phyloP scores from a whole-genome alignment of 2,329 filamentous ascomycete species.

The Pseudopyrenochaeta lycopersici region DNA sequence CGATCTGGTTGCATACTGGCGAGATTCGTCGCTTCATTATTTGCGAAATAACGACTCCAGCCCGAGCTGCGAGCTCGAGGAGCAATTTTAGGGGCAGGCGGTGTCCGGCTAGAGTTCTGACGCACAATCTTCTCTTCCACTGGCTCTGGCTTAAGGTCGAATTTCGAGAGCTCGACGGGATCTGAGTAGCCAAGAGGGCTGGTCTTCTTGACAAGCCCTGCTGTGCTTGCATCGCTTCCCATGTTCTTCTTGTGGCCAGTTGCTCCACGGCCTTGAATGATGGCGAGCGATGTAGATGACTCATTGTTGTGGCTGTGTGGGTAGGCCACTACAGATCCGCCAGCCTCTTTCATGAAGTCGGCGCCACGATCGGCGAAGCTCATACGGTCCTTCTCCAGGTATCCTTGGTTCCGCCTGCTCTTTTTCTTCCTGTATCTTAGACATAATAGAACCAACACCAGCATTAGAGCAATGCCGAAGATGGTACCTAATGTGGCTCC shows the following conservation, averaged over 20 bases:
- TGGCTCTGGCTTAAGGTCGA: constrained; percentile 51
- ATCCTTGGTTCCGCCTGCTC: constrained; percentile 63
- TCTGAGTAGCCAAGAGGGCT: constrained; percentile 50
- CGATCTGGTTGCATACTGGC: constrained; percentile 68
- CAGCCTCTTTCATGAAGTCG: constrained; percentile 62
- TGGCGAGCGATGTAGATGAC: constrained; percentile 56
- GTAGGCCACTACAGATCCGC: constrained; percentile 50
- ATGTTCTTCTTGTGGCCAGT: constrained; percentile 59
- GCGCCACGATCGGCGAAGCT: constrained; percentile 62
- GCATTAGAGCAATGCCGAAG: constrained; percentile 73
- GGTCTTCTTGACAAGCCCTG: constrained; percentile 67
- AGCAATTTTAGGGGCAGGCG: constrained; percentile 24
- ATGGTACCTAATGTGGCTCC: constrained; percentile 86
- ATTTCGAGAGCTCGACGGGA: constrained; percentile 56
- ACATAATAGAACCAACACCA: constrained; percentile 76
- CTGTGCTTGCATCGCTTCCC: constrained; percentile 67
- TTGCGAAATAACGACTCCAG: constrained; percentile 82
- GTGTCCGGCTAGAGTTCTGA: constrained; percentile 45
- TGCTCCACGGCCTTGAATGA: constrained; percentile 65
- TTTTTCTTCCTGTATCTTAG: constrained; percentile 69
- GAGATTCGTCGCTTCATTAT: constrained; percentile 67
- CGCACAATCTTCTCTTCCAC: constrained; percentile 42
- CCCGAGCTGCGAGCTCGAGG: constrained; percentile 67
- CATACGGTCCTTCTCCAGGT: constrained; percentile 54
- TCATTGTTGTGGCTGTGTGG: constrained; percentile 44